Conservation (phyloP, 495 filamentous ascomycete species). For the Talaromyces proteolyticus region DNA sequence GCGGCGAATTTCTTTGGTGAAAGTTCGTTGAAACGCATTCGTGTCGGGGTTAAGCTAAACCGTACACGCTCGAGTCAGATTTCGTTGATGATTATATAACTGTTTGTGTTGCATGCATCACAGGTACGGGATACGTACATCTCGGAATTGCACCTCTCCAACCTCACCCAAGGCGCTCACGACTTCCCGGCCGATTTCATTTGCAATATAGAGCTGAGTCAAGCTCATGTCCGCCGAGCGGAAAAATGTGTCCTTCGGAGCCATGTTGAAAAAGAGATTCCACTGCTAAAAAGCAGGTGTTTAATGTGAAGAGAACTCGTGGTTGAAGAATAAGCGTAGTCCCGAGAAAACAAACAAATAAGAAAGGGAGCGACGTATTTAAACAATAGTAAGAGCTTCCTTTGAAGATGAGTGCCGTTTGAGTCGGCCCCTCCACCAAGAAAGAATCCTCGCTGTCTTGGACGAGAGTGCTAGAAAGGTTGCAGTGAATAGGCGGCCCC, state of each 20-base stretch:
- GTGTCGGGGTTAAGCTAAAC: conserved; percentile 90
- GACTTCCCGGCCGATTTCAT: conserved; percentile 96
- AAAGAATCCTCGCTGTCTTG: not conserved
- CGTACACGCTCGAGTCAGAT: conserved; percentile 10
- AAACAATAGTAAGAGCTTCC: not conserved
- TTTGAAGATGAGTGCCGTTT: not conserved
- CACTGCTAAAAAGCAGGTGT: not conserved
- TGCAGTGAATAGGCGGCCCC: too few relatives aligned
- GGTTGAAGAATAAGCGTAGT: not conserved
- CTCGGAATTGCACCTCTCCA: conserved; percentile 91
- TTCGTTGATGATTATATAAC: not conserved
- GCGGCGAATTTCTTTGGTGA: conserved; percentile 93
- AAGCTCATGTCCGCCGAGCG: conserved; percentile 99
- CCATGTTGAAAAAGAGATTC: conserved; percentile 28
- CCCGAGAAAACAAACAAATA: not conserved
- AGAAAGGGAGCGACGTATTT: not conserved
- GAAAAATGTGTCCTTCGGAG: conserved; percentile 85
- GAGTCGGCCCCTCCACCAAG: not conserved
- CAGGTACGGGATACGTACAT: conserved; percentile 57
- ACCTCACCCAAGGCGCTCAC: conserved; percentile 95
- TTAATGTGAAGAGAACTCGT: not conserved
- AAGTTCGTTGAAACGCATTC: conserved; percentile 92
- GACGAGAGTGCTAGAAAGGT: too few relatives aligned
- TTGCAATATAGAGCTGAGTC: conserved; percentile 98
- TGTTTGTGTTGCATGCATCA: not conserved